Conservation (phyloP, 2,329 filamentous ascomycete species). For the Karstenula rhodostoma region DNA sequence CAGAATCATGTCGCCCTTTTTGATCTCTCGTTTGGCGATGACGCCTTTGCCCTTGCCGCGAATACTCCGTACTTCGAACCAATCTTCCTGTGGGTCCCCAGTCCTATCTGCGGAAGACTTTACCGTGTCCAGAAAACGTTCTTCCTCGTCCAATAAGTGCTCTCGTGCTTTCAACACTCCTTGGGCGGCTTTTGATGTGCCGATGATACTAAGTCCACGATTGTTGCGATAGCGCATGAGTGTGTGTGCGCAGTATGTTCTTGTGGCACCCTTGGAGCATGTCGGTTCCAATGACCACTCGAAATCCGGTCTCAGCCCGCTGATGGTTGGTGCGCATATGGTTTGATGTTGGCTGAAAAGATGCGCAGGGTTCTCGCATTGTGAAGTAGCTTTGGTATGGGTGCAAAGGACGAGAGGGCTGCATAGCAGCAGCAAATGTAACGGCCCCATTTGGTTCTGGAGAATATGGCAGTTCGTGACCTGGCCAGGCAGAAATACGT, state of each 20-base stretch:
- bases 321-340: background rate
- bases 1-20: conserved; percentile 27
- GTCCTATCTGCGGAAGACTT: background rate
- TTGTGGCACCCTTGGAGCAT: conserved; percentile 18
- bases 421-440: background rate
- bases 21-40: conserved; percentile 24
- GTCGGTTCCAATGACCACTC: conserved; percentile 8
- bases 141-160: background rate
- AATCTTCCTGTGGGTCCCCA: conserved; percentile 1
- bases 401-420: background rate
- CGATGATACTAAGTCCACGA: conserved; percentile 32
- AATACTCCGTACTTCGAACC: conserved; percentile 26
- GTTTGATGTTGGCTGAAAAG: conserved; percentile 15
- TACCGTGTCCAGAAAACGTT: background rate
- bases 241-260: conserved; percentile 32
- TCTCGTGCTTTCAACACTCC: conserved; percentile 23
- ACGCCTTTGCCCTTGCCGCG: conserved; percentile 36
- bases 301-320: background rate
- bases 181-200: conserved; percentile 26
- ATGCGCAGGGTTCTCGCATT: conserved; percentile 16
- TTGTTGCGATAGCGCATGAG: conserved; percentile 20
- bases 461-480: background rate
- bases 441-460: background rate
- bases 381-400: background rate
- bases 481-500: background rate